A percentile compares a stretch with the other conserved stretches of the same genome.
Conservation (phyloP, 805 yeast genomes). For the Candida xyloterini region DNA sequence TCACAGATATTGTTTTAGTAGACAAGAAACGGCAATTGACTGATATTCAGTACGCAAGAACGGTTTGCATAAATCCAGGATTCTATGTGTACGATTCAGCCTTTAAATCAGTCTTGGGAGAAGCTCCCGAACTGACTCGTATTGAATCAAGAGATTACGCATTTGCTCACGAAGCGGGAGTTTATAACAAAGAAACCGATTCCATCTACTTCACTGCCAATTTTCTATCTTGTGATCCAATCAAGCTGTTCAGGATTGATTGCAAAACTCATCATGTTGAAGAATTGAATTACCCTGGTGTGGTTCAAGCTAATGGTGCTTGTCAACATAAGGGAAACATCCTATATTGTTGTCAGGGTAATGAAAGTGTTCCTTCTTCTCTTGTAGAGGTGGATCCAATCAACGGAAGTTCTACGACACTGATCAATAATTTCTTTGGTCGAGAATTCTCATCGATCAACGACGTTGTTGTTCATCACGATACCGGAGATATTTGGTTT, state of each 20-base stretch:
- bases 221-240: slow-evolving; percentile 6
- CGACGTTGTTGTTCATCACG: slow-evolving; percentile 12
- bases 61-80: background rate
- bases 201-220: slow-evolving; percentile 11
- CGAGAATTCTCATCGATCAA: slow-evolving; percentile 11
- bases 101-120: slow-evolving; percentile 5
- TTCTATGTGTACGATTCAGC: slow-evolving; percentile 6
- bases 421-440: slow-evolving; percentile 11
- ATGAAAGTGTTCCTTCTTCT: slow-evolving; percentile 3
- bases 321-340: slow-evolving; percentile 8
- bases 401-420: slow-evolving; percentile 3
- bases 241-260: slow-evolving; percentile 6
- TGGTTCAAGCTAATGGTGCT: slow-evolving; percentile 12
- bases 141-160: slow-evolving; percentile 4
- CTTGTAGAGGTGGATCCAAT: slow-evolving; percentile 8
- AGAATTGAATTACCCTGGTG: slow-evolving; percentile 2
- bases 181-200: slow-evolving; percentile 7
- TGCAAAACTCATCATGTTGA: slow-evolving; percentile 7
- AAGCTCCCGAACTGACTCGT: background rate
- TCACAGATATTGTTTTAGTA: background rate
- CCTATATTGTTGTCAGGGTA: slow-evolving; percentile 11
- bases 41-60: slow-evolving; percentile 6
- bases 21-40: slow-evolving; percentile 4
- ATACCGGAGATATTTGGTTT: slow-evolving; percentile 14
- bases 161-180: slow-evolving; percentile 15